Base-by-base conservation (phyloP, 306 rosid species). In the Quercus agrifolia region DNA sequence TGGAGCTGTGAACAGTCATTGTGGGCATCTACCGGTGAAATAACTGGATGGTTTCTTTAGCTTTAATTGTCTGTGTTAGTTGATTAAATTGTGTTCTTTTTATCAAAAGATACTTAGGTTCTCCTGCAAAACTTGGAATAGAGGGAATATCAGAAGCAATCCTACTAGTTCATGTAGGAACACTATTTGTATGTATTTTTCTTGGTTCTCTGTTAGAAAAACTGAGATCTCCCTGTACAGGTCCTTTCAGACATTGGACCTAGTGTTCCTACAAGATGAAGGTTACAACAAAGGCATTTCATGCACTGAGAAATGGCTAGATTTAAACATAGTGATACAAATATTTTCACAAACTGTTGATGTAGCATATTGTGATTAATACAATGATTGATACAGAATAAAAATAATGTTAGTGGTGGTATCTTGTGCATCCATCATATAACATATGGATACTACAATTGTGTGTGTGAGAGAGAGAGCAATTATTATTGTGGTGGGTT, bases 31-130 rank as follows among this genome's bases (percentile, higher is more conserved):
- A 71, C 35, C 31, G 15, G 71, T 57, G 27, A 46, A 25, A 68
- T 54, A 15, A 33, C 17, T 58, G 17, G 25, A 66, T 66, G 59
- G 73, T 71, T 71, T 58, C 23, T 75, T 52, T 58, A 49, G 58
- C 69, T 67, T 71, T 77, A 61, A 17, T 70, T 62, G 59, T 73
- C 9, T 79, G 73, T 84, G 59, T 52, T 79, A n/a, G 61, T 14
- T 35, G 41, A 35, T 46, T 64, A 21, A 30, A 21, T 25, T 41
- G 46, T 41, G 46, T 41, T 41, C 46, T 20, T 59, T 4, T 3
- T 59, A 11, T 12, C 3, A 61, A 25, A 13, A 11, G 33, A 0
- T 13, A 6, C 67, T 21, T 5, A 5, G 30, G 5, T 1, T 21
- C 14, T 9, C 33, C 2, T 12, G 6, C 1, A 59, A 4, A 61